Evolutionary conservation across 768 basidiomycete genomes (phyloP), one percentile per base, ranked within the genome.

Genomic region (Lentinula lateritia): DNA sequence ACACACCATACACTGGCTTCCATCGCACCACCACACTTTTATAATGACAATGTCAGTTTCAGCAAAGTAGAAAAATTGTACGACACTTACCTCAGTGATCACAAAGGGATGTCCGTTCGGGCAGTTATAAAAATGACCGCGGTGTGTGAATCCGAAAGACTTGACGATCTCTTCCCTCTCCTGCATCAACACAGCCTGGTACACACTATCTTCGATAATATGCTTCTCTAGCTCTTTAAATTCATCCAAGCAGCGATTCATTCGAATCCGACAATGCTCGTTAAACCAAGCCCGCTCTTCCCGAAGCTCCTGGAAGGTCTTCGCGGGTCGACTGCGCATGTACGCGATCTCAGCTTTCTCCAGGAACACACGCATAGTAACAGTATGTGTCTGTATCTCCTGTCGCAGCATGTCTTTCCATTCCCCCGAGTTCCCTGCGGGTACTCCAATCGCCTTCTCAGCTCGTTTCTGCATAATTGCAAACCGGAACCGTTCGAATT

Each of bases 401-500:
- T 59, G 18, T 38, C 16, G 16, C 5, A 59, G 28, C 10, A 18
- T 6, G 0, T 57, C 39, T 15, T 38, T 41, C 55, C 55, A 57
- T 8, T 36, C 15, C 13, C 7, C 16, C 12, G 41, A 9, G 7
- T 42, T n/a, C n/a, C 7, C 45, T n/a, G 28, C 28, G 28, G 66
- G 62, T 18, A 65, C 28, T 28, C 3, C n/a, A 5, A 50, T 41
- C 7, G 61, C 59, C n/a, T 15, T 35, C 41, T 61, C 65, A 59
- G 75, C 65, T 50, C 65, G 1, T 72, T 68, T 16, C 66, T 71
- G 50, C 66, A 67, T 38, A 43, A 59, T 50, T 55, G 80, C 73
- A 73, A 85, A 83, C 7, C 75, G 76, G 71, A 84, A 84, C 20
- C 68, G 67, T 63, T 86, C 83, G 46, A 87, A 65, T 6, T 76